Evolutionary conservation across 345 rosid species (phyloP).

Genomic region (Firmiana major): DNA sequence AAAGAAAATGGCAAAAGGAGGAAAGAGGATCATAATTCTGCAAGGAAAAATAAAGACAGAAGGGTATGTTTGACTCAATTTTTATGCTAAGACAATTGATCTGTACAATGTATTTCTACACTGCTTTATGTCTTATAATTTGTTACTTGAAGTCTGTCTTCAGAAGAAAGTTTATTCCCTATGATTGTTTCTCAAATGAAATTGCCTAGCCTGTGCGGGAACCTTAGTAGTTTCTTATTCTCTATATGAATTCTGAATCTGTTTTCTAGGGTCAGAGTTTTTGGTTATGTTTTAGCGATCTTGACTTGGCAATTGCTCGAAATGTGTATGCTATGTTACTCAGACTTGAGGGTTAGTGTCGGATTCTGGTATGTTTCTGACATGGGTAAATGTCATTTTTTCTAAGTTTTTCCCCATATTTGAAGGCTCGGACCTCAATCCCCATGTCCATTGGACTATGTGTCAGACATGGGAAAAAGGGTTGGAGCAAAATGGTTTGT

Average conservation of each 20-base stretch:
- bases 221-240: not conserved
- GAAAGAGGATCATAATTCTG: constrained; percentile 67
- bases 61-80: constrained; percentile 39
- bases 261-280: not conserved
- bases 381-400: too few relatives aligned
- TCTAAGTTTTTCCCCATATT: too few relatives aligned
- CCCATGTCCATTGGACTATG: too few relatives aligned
- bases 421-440: too few relatives aligned
- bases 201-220: not conserved
- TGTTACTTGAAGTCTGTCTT: not conserved
- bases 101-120: not conserved
- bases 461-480: too few relatives aligned
- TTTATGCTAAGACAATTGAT: not conserved
- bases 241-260: not conserved
- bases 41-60: constrained; percentile 75
- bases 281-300: not conserved
- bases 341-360: too few relatives aligned
- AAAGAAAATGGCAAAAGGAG: constrained; percentile 78
- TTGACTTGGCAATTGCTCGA: not conserved
- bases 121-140: not conserved
- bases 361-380: too few relatives aligned
- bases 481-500: too few relatives aligned
- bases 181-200: not conserved
- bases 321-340: not conserved
- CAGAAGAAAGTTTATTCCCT: not conserved